Conservation (phyloP, 1,284 basidiomycete species). For the Athelia psychrophila region DNA sequence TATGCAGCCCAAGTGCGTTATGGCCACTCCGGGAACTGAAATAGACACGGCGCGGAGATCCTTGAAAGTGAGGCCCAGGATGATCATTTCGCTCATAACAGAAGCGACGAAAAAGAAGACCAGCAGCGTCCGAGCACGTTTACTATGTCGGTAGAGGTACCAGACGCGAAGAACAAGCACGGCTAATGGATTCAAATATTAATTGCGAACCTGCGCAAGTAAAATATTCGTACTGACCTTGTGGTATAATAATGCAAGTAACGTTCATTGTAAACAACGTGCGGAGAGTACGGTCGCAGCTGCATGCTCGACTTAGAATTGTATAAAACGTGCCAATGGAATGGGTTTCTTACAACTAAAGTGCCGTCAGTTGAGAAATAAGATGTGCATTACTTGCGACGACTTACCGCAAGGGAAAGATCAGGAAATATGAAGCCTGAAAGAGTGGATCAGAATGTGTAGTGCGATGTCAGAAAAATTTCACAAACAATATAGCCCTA, state of each 20-base stretch:
- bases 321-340: background rate
- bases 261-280: constrained; percentile 10
- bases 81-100: background rate
- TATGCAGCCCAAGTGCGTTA: background rate
- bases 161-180: constrained; percentile 4
- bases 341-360: background rate
- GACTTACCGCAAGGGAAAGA: background rate
- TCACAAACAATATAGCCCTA: background rate
- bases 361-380: background rate
- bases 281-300: constrained; percentile 14
- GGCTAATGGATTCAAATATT: background rate
- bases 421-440: background rate
- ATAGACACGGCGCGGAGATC: background rate
- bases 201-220: background rate
- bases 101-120: background rate
- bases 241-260: constrained; percentile 12
- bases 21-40: background rate
- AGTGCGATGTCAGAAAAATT: too few species aligned
- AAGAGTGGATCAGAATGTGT: too few species aligned
- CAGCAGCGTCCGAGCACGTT: background rate
- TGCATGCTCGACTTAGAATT: constrained; percentile 5
- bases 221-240: constrained; percentile 13
- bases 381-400: background rate
- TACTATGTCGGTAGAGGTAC: background rate
- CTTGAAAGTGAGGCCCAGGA: background rate